A percentile compares a stretch with the other conserved stretches of the same genome.
Conservation (phyloP, 768 basidiomycete genomes). For the Leccinum imitatum region DNA sequence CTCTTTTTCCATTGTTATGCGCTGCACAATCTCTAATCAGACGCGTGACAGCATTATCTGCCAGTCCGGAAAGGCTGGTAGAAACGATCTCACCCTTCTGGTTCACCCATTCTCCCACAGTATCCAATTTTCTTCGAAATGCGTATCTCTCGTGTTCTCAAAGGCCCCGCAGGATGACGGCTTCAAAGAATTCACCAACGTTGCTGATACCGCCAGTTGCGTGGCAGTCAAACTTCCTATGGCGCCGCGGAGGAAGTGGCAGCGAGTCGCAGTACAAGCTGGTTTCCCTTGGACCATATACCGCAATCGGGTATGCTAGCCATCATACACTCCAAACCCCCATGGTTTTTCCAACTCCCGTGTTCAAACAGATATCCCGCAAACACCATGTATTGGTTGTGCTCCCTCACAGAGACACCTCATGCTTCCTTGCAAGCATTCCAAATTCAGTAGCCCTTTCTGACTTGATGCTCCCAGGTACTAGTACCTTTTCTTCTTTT, state of each 20-base stretch:
- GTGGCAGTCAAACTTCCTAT: conserved; percentile 24
- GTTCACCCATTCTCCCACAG: conserved; percentile 27
- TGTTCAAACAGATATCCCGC: conserved; percentile 41
- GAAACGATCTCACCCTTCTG: conserved; percentile 12
- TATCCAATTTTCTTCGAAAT: conserved; percentile 19
- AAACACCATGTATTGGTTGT: conserved; percentile 51
- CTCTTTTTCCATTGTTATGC: conserved; percentile 9
- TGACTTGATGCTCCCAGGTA: conserved; percentile 76
- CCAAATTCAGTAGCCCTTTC: conserved; percentile 70
- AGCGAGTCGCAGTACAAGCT: conserved; percentile 39
- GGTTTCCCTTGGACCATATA: conserved; percentile 61
- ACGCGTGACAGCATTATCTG: conserved; percentile 32
- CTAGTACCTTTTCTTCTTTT: conserved; percentile 38
- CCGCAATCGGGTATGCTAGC: conserved; percentile 45
- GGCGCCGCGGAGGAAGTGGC: conserved; percentile 43
- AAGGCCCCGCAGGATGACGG: conserved; percentile 13
- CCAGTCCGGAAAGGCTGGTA: conserved; percentile 5
- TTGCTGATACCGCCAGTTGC: conserved; percentile 6
- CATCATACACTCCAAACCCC: neutral
- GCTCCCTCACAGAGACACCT: conserved; percentile 56
- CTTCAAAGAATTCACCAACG: conserved; percentile 21
- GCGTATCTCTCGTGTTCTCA: conserved; percentile 17
- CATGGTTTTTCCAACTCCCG: conserved; percentile 6
- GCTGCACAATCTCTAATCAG: conserved; percentile 38
- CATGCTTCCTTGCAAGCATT: conserved; percentile 58